These are phyloP conservation scores for Acanthamoeba triangularis DNA, from an alignment of 208 protist species.

Conservation along the genomic window DNA sequence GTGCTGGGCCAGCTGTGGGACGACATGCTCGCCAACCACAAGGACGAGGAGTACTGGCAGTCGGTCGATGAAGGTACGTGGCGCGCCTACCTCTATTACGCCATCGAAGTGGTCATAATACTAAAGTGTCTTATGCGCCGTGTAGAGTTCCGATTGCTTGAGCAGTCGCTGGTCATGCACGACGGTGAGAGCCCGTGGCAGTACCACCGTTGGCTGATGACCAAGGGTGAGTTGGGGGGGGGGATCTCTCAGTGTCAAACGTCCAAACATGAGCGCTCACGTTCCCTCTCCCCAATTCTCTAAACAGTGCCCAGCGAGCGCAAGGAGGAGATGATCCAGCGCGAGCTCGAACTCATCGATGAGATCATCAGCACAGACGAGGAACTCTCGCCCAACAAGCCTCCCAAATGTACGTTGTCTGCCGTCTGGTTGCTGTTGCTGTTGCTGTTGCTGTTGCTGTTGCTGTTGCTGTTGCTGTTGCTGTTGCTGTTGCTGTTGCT, in stretches of 20 bases:
- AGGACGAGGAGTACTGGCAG: constrained; percentile 26
- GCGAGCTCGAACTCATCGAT: constrained; percentile 43
- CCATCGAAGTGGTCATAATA: not conserved
- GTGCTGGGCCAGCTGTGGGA: constrained; percentile 43
- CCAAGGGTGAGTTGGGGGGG: constrained; percentile 24
- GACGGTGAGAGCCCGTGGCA: constrained; percentile 68
- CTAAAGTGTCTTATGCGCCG: not conserved
- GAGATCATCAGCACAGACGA: constrained; percentile 44
- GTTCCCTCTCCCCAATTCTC: not conserved
- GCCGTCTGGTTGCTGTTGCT: too few species aligned
- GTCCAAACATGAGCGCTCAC: not conserved
- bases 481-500: too few species aligned
- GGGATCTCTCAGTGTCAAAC: not conserved
- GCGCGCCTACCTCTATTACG: not conserved
- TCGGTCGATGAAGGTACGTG: not conserved
- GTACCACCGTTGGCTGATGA: constrained; percentile 64
- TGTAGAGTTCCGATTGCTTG: constrained; percentile 49
- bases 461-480: too few species aligned
- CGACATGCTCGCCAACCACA: constrained; percentile 47
- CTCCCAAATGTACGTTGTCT: constrained; percentile 67
- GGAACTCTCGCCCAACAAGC: constrained; percentile 21
- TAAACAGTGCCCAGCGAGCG: constrained; percentile 7
- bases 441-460: too few species aligned
- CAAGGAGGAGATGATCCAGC: constrained; percentile 55
- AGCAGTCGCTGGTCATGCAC: constrained; percentile 55